Evolutionary conservation across 768 basidiomycete genomes (phyloP).

Genomic region (Pleurotus ostreatus): DNA sequence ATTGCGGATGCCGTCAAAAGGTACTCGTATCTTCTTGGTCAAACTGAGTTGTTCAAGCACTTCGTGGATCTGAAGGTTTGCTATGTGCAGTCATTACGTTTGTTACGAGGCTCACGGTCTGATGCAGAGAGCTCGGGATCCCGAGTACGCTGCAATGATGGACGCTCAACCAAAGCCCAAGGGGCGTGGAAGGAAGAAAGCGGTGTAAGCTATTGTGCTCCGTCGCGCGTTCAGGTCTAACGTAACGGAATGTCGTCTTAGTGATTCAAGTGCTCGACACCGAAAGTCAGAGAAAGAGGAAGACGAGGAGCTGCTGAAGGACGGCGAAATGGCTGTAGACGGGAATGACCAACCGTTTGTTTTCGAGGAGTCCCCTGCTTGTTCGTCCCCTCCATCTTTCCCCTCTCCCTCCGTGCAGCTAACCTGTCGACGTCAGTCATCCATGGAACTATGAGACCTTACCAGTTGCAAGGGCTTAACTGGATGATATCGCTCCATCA

Average conservation of each 20-base stretch:
- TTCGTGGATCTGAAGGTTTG: slow-evolving; percentile 94
- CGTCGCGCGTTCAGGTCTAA: neutral
- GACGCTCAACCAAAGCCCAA: slow-evolving; percentile 85
- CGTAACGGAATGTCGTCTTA: slow-evolving; percentile 21
- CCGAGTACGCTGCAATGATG: slow-evolving; percentile 86
- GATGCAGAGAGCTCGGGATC: slow-evolving; percentile 78
- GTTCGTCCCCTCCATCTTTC: slow-evolving; percentile 39
- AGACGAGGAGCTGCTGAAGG: slow-evolving; percentile 91
- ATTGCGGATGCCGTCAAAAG: slow-evolving; percentile 92
- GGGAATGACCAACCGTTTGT: slow-evolving; percentile 90
- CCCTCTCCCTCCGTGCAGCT: neutral
- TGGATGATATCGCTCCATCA: slow-evolving; percentile 98
- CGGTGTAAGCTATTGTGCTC: slow-evolving; percentile 41
- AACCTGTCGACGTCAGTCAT: slow-evolving; percentile 55
- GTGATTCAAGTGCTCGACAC: slow-evolving; percentile 76
- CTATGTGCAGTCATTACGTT: neutral
- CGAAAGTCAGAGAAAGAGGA: slow-evolving; percentile 98
- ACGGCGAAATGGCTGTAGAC: slow-evolving; percentile 72
- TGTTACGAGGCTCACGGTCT: neutral
- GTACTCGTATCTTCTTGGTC: slow-evolving; percentile 95
- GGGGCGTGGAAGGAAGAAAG: slow-evolving; percentile 83
- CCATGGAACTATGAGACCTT: slow-evolving; percentile 85
- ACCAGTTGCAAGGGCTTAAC: slow-evolving; percentile 93
- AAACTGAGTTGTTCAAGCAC: slow-evolving; percentile 97
- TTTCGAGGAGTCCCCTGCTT: slow-evolving; percentile 91